phyloP scores from a whole-genome alignment of 2,329 filamentous ascomycete genomes.

The Penicillium glabrum region DNA sequence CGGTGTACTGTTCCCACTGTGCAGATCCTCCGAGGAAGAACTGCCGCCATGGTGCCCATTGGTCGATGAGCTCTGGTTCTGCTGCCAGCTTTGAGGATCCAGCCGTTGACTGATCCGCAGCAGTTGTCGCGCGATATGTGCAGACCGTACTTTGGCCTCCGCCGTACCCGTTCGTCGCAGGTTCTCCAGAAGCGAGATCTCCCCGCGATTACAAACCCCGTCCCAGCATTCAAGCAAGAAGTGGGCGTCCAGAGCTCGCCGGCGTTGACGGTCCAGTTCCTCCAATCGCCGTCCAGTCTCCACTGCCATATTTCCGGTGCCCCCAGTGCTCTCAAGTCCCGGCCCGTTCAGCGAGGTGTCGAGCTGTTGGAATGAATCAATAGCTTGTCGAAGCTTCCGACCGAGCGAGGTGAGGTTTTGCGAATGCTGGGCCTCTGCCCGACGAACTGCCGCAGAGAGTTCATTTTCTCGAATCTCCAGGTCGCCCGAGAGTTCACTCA shows the following conservation, averaged over 20 bases:
- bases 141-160: constrained; percentile 91
- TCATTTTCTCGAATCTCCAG: constrained; percentile 89
- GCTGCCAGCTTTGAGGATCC: constrained; percentile 71
- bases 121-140: constrained; percentile 88
- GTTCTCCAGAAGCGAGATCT: constrained; percentile 83
- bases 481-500: constrained; percentile 65
- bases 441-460: constrained; percentile 80
- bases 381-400: constrained; percentile 85
- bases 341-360: constrained; percentile 76
- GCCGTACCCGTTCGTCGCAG: constrained; percentile 80
- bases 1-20: constrained; percentile 43
- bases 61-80: constrained; percentile 39
- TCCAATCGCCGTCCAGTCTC: constrained; percentile 93
- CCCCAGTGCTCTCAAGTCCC: constrained; percentile 39
- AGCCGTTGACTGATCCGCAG: constrained; percentile 91
- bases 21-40: constrained; percentile 40
- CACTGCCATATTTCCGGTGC: constrained; percentile 83
- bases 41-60: constrained; percentile 43
- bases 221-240: constrained; percentile 97
- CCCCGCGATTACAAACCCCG: constrained; percentile 86
- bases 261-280: constrained; percentile 88
- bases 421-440: constrained; percentile 88
- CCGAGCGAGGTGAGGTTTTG: constrained; percentile 86
- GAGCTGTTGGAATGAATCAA: constrained; percentile 86
- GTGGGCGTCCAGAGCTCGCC: constrained; percentile 86